These are phyloP conservation scores for Dactylorhiza incarnata DNA, from an alignment of 106 monocot species.

Conservation along the genomic window DNA sequence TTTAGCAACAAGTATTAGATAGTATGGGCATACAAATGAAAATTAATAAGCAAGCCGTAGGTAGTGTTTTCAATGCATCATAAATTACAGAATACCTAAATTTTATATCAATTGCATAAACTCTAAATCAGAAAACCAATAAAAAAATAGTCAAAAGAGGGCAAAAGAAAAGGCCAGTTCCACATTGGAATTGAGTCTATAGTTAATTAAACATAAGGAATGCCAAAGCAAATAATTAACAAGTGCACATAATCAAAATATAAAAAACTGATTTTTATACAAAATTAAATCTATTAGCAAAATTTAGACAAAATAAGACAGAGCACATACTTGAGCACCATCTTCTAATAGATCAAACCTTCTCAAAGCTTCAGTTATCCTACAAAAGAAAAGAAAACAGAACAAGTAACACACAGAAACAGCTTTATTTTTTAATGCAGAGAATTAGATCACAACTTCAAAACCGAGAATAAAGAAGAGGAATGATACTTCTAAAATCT, in stretches of 20 bases:
- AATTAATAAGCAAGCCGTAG: too few relatives aligned
- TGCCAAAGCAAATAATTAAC: not conserved
- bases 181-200: not conserved
- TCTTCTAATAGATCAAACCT: not conserved
- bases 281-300: not conserved
- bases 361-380: not conserved
- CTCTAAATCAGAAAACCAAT: too few relatives aligned
- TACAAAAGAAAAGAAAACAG: not conserved
- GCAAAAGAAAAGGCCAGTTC: not conserved
- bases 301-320: not conserved
- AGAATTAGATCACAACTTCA: too few relatives aligned
- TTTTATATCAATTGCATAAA: too few relatives aligned
- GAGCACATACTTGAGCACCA: conserved; percentile 5
- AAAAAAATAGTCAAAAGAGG: too few relatives aligned
- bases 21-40: not conserved
- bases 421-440: too few relatives aligned
- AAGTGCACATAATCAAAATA: not conserved
- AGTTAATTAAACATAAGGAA: not conserved
- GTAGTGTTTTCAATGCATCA: too few relatives aligned
- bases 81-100: too few relatives aligned
- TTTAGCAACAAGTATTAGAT: not conserved
- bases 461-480: too few relatives aligned
- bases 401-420: not conserved
- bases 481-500: too few relatives aligned
- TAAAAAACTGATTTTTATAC: not conserved